Evolutionary conservation across 2,329 filamentous ascomycete species (phyloP).

Genomic region (Raffaelea arxii): DNA sequence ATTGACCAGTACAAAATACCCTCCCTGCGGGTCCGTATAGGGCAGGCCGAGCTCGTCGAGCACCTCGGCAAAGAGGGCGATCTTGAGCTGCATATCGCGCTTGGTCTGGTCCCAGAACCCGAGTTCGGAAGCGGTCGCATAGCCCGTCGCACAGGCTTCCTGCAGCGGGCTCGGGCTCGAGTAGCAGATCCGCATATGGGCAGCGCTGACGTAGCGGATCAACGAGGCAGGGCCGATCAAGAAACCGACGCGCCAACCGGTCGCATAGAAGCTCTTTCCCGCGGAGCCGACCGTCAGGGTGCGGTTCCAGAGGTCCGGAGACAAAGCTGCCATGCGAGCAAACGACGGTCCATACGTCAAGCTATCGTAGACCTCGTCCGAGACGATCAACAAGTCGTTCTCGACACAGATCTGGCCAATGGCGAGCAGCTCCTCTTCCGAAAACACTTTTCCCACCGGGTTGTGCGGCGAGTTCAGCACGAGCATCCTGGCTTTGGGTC

Average conservation of each 20-base stretch:
- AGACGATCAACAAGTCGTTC: constrained; percentile 87
- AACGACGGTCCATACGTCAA: constrained; percentile 92
- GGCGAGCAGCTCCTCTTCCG: constrained; percentile 66
- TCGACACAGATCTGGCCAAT: constrained; percentile 88
- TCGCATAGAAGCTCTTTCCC: constrained; percentile 97
- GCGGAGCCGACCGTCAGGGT: constrained; percentile 92
- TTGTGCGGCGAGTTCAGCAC: constrained; percentile 85
- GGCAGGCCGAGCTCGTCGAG: constrained; percentile 67
- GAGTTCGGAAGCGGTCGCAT: constrained; percentile 75
- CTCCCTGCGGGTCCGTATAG: constrained; percentile 88
- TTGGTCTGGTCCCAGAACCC: constrained; percentile 84
- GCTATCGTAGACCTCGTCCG: constrained; percentile 88
- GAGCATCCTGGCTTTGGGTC: constrained; percentile 87
- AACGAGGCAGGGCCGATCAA: constrained; percentile 81
- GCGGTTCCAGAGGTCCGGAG: constrained; percentile 76
- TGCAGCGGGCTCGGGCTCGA: constrained; percentile 87
- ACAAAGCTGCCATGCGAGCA: constrained; percentile 84
- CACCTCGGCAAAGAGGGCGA: constrained; percentile 75
- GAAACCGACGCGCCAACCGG: constrained; percentile 93
- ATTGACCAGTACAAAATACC: constrained; percentile 96
- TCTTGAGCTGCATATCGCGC: constrained; percentile 80
- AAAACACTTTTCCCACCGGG: constrained; percentile 93
- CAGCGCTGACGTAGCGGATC: constrained; percentile 83
- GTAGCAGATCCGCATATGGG: constrained; percentile 95
- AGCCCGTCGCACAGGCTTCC: constrained; percentile 87